Percentiles rank a stretch among this genome's conserved stretches.
phyloP scores from a whole-genome alignment of 768 basidiomycete species.

The Rhizopogon vulgaris region DNA sequence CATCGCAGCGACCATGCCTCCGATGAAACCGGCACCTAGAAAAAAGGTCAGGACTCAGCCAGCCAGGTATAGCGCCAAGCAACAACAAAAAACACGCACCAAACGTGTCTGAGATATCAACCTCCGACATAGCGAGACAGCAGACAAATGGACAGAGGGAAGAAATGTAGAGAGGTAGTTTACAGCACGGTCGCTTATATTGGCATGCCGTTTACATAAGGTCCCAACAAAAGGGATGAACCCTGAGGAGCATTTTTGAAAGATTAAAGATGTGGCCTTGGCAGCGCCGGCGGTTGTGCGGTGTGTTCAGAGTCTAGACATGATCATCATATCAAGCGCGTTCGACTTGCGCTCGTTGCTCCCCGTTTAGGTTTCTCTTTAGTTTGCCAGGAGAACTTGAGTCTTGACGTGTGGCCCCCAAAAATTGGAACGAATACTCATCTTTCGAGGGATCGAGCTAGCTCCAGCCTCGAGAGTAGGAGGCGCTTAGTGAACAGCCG shows the following conservation, averaged over 20 bases:
- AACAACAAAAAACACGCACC: neutral
- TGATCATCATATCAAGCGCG: too few species aligned
- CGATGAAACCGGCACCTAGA: slow-evolving; percentile 16
- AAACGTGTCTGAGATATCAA: slow-evolving; percentile 6
- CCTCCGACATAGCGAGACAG: neutral
- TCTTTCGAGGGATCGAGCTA: too few species aligned
- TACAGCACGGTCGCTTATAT: neutral
- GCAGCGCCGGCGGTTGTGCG: neutral
- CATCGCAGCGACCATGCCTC: slow-evolving; percentile 13
- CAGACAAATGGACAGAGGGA: neutral
- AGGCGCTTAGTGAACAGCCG: too few species aligned
- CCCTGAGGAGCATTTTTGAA: neutral
- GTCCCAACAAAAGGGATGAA: neutral
- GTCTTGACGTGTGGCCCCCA: too few species aligned
- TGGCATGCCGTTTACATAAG: neutral
- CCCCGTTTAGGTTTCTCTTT: too few species aligned
- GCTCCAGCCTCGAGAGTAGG: too few species aligned
- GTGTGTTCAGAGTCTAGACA: neutral
- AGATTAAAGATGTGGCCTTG: neutral
- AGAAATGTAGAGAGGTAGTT: neutral
- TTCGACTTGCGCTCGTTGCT: too few species aligned
- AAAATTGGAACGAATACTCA: too few species aligned
- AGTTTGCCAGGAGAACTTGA: too few species aligned
- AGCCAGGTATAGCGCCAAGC: neutral
- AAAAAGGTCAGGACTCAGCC: neutral